These are phyloP conservation scores for Pascua sp. DNA, from an alignment of 1,284 basidiomycete genomes.

Conservation along the genomic window DNA sequence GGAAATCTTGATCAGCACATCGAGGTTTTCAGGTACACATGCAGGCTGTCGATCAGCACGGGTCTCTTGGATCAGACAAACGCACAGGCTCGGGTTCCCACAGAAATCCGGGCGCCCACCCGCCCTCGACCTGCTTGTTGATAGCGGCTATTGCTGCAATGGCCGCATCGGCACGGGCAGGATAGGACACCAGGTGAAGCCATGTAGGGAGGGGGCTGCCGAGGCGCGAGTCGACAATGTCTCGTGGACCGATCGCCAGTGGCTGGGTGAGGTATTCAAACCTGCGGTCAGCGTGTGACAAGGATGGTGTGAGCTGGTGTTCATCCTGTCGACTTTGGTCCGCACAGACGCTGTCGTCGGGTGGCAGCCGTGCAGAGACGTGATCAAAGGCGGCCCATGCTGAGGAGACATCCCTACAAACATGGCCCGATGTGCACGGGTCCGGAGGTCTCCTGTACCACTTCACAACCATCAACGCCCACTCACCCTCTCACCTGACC, in stretches of 20 bases:
- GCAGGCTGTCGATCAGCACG: slow-evolving; percentile 13
- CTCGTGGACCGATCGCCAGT: slow-evolving; percentile 24
- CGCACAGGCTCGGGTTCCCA: slow-evolving; percentile 43
- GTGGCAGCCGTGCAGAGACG: too few species aligned
- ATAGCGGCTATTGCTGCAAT: slow-evolving; percentile 24
- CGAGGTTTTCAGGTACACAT: slow-evolving; percentile 23
- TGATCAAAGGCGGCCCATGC: neutral
- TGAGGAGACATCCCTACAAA: too few species aligned
- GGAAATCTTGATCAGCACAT: slow-evolving; percentile 18
- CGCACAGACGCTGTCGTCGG: too few species aligned
- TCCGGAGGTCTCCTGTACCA: neutral
- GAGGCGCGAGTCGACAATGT: slow-evolving; percentile 20
- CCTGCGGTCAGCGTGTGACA: slow-evolving; percentile 10
- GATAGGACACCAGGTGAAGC: slow-evolving; percentile 37
- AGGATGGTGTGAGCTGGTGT: too few species aligned
- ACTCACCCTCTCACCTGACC: slow-evolving; percentile 36
- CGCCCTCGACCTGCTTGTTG: neutral
- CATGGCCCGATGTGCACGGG: neutral
- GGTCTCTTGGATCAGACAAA: neutral
- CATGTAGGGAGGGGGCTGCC: slow-evolving; percentile 18
- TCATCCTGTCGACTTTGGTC: too few species aligned
- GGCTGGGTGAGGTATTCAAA: slow-evolving; percentile 38
- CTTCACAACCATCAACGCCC: neutral
- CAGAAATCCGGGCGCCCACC: slow-evolving; percentile 28
- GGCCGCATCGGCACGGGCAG: slow-evolving; percentile 18